These are phyloP conservation scores for Asterophora parasitica DNA, from an alignment of 768 basidiomycete genomes.

Conservation along the genomic window DNA sequence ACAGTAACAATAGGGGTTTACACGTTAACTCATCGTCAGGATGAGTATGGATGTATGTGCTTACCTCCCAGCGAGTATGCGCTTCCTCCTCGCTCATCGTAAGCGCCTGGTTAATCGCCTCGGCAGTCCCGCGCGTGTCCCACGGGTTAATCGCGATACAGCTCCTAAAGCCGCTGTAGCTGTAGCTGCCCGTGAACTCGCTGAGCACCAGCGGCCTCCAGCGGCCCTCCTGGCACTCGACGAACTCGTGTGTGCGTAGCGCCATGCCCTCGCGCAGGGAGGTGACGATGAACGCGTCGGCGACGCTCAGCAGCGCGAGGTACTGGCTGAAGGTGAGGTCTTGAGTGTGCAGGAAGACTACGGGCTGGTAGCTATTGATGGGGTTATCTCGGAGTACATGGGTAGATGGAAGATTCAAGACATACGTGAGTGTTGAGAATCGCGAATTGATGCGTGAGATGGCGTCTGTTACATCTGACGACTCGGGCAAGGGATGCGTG, in stretches of 20 bases:
- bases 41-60: no score
- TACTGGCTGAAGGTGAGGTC: slow-evolving; percentile 86
- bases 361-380: slow-evolving; percentile 51
- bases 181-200: slow-evolving; percentile 87
- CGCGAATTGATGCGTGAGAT: slow-evolving; percentile 79
- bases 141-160: slow-evolving; percentile 87
- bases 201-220: slow-evolving; percentile 72
- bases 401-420: neutral
- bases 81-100: slow-evolving; percentile 78
- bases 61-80: slow-evolving; percentile 68
- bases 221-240: slow-evolving; percentile 75
- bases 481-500: slow-evolving; percentile 13
- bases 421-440: slow-evolving; percentile 73
- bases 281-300: slow-evolving; percentile 82
- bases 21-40: no score
- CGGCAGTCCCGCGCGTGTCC: slow-evolving; percentile 80
- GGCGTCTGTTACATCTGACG: slow-evolving; percentile 64
- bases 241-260: slow-evolving; percentile 74
- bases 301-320: slow-evolving; percentile 73
- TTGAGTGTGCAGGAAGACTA: slow-evolving; percentile 81
- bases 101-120: slow-evolving; percentile 43
- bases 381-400: no score
- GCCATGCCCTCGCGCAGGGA: slow-evolving; percentile 89
- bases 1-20: no score
- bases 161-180: slow-evolving; percentile 80